Base-by-base conservation (phyloP, 2,329 filamentous ascomycete genomes). In the Fusarium redolens region DNA sequence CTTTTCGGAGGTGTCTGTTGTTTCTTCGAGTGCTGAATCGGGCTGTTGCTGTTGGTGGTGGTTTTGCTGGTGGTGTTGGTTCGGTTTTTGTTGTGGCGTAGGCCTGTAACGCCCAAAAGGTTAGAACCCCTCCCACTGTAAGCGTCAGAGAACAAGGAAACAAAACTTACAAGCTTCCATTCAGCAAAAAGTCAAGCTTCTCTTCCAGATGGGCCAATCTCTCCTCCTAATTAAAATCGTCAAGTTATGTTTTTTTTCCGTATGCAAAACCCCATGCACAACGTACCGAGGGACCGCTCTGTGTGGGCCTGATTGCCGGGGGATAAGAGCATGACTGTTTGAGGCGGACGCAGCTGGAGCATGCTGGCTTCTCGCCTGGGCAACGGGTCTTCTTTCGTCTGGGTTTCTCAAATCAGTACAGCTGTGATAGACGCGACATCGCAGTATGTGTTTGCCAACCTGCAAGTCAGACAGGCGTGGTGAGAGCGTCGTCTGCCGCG, bases 341-440 rank as follows among this genome's bases (percentile, higher is more conserved):
- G 13, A 87, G 80, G 20, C 86, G 83, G 15, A 83, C 79, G 73
- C 86, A 87, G 72, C 85, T 86, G 14, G 86, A 87, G 65, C 86
- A 87, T 2, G 83, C 81, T 9, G 86, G 86, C 72, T 84, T 86
- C 75, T 87, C 86, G 11, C 85, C 86, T 0, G 86, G 86, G 73
- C 86, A 87, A 38, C 86, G 83, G 5, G 83, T 86, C 75, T 87
- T 87, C 73, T 87, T 87, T 59, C 85, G 78, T 75, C 85, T 80
- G 64, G 50, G 55, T 13, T 38, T 41, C 15, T 40, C 30, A 22
- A 28, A 54, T 67, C 20, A 45, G 28, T 50, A 48, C 7, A 41
- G 37, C 50, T 51, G 41, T 31, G 30, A 48, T 12, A 47, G 20
- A 28, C 13, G 43, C 47, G 44, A 60, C 38, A 11, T 43, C 38